Evolutionary conservation across 2,329 filamentous ascomycete genomes (phyloP).

Genomic region (Sphaerostilbella broomeana): DNA sequence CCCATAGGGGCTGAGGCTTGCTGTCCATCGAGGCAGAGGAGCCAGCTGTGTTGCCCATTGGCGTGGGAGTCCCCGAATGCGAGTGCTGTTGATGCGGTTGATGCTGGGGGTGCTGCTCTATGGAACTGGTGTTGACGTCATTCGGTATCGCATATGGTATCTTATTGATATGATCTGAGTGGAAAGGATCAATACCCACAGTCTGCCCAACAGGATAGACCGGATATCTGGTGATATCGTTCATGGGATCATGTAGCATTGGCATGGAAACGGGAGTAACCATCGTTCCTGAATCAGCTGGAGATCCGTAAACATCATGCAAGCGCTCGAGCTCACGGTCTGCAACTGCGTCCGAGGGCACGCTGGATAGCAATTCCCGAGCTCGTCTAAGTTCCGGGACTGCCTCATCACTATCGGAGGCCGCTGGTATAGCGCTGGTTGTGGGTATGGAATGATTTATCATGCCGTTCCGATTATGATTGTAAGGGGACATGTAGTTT

Average conservation of each 20-base stretch:
- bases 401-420: slow-evolving; percentile 44
- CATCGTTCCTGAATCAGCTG: slow-evolving; percentile 44
- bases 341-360: slow-evolving; percentile 44
- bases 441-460: slow-evolving; percentile 28
- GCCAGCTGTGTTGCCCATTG: slow-evolving; percentile 16
- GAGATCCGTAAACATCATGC: slow-evolving; percentile 47
- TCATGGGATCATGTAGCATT: slow-evolving; percentile 48
- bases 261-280: slow-evolving; percentile 37
- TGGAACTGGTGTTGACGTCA: slow-evolving; percentile 36
- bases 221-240: slow-evolving; percentile 52
- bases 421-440: slow-evolving; percentile 30
- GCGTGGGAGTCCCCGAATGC: slow-evolving; percentile 13
- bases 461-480: slow-evolving; percentile 36
- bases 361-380: slow-evolving; percentile 48
- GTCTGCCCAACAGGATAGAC: slow-evolving; percentile 89
- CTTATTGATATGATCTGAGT: slow-evolving; percentile 88
- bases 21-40: slow-evolving; percentile 24
- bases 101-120: slow-evolving; percentile 28
- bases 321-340: slow-evolving; percentile 51
- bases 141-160: slow-evolving; percentile 77
- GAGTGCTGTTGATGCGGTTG: slow-evolving; percentile 19
- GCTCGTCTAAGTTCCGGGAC: slow-evolving; percentile 49
- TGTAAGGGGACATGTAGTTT: slow-evolving; percentile 45
- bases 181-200: slow-evolving; percentile 90
- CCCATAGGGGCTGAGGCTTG: slow-evolving; percentile 47